Evolutionary conservation across 345 rosid genomes (phyloP), one percentile per base, ranked within the genome.

Genomic region (Balakata baccata): DNA sequence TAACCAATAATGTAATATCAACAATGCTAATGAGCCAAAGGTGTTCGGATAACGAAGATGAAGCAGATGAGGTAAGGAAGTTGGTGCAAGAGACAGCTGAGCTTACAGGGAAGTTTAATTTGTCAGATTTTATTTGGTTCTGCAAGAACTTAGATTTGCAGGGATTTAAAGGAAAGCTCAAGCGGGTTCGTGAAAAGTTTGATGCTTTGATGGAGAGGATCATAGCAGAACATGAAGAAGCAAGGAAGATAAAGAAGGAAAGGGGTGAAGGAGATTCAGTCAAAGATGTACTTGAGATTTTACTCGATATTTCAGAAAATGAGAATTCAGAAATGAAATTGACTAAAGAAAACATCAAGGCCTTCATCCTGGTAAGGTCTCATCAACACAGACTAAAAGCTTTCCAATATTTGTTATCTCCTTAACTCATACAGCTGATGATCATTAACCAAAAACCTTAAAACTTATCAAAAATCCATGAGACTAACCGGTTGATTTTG

Each of bases 61-160:
- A 86, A 76, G 84, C 89, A 3, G 76, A 78, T 14, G 78, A 86
- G 76, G 71, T 86, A 16, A 69, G 81, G 81, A 76, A 81, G 59
- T 18, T 86, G 75, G 84, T 86, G 68, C 81, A 76, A 1, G 82
- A 76, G 57, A 53, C 9, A 0, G 82, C 85, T 1, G 81, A 78
- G 71, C 75, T 86, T 16, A 65, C 84, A 0, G 87, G 89, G 22
- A 78, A 68, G 81, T 85, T 86, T 66, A 88, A 86, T 73, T 67
- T 86, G 73, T 80, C 88, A 23, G 92, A 88, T 52, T 85, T 20
- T 47, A 79, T 88, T 50, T 84, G 89, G 86, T 81, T 88, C 50
- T 84, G 81, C 52, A 88, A 82, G 86, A 86, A 83, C 68, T 61
- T 82, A 61, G 90, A 88, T 70, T 64, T 89, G 82, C 89, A 81